phyloP scores from a whole-genome alignment of 179 eudicot species.

The Silene coronaria region DNA sequence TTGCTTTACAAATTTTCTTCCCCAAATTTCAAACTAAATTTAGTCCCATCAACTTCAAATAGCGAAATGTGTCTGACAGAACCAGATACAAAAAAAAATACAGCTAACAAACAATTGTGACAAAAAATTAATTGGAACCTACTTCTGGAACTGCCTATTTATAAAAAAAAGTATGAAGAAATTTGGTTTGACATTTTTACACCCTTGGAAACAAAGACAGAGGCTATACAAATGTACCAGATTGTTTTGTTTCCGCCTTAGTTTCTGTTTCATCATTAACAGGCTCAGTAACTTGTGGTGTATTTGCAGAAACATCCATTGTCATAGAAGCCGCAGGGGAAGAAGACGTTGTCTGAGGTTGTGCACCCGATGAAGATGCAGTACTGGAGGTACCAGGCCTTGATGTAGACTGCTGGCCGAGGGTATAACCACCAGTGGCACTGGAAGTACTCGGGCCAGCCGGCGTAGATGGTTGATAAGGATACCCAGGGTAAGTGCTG shows the following conservation, averaged over 20 bases:
- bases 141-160: too few species aligned
- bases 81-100: too few species aligned
- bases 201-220: background rate
- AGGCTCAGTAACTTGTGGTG: slow-evolving; percentile 41
- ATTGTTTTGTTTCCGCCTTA: slow-evolving; percentile 45
- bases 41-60: too few species aligned
- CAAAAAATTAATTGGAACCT: too few species aligned
- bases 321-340: slow-evolving; percentile 43
- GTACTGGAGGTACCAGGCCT: slow-evolving; percentile 31
- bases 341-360: slow-evolving; percentile 25
- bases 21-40: too few species aligned
- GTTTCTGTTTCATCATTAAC: slow-evolving; percentile 39
- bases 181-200: background rate
- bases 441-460: slow-evolving; percentile 10
- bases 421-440: background rate
- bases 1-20: too few species aligned
- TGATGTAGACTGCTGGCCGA: slow-evolving; percentile 31
- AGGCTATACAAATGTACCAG: slow-evolving; percentile 36
- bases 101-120: too few species aligned
- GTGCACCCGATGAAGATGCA: slow-evolving; percentile 24
- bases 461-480: slow-evolving; percentile 25
- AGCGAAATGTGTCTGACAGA: too few species aligned
- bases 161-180: too few species aligned
- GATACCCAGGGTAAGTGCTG: slow-evolving; percentile 23
- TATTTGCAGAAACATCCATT: slow-evolving; percentile 48